phyloP scores from a whole-genome alignment of 1,284 basidiomycete genomes.

The Exobasidium cylindrosporum region DNA sequence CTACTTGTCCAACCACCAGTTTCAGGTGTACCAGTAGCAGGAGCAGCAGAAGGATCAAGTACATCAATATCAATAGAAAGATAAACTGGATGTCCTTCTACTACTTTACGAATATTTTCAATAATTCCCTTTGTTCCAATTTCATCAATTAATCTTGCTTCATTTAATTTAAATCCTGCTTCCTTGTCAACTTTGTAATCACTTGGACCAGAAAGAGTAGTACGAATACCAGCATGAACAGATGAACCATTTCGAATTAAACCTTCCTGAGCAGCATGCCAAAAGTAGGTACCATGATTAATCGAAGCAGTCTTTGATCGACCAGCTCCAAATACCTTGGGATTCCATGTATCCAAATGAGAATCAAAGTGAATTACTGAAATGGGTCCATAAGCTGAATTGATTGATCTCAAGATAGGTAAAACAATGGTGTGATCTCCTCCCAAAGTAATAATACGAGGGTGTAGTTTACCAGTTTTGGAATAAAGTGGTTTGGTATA shows the following conservation, averaged over 20 bases:
- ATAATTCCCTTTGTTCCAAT: conserved; percentile 57
- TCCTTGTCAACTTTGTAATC: conserved; percentile 53
- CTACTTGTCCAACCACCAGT: conserved; percentile 77
- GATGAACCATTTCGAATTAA: conserved; percentile 64
- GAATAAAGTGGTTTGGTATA: conserved; percentile 4
- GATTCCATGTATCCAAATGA: conserved; percentile 68
- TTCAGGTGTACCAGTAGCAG: conserved; percentile 79
- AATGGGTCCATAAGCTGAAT: conserved; percentile 69
- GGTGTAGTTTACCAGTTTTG: conserved; percentile 18
- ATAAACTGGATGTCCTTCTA: conserved; percentile 71
- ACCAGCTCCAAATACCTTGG: conserved; percentile 21
- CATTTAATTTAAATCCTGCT: conserved; percentile 57
- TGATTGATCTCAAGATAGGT: conserved; percentile 69
- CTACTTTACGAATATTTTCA: conserved; percentile 59
- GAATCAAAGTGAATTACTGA: conserved; percentile 75
- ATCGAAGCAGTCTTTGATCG: neutral
- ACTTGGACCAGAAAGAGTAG: conserved; percentile 60
- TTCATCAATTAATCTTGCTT: conserved; percentile 57
- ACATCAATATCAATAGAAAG: conserved; percentile 65
- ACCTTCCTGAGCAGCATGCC: conserved; percentile 67
- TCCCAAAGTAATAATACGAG: conserved; percentile 70
- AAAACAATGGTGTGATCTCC: conserved; percentile 74
- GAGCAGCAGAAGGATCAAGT: conserved; percentile 71
- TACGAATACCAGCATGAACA: conserved; percentile 64
- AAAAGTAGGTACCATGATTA: conserved; percentile 58